Base-by-base conservation (phyloP, 2,329 filamentous ascomycete genomes). In the Colletotrichum coccodes region DNA sequence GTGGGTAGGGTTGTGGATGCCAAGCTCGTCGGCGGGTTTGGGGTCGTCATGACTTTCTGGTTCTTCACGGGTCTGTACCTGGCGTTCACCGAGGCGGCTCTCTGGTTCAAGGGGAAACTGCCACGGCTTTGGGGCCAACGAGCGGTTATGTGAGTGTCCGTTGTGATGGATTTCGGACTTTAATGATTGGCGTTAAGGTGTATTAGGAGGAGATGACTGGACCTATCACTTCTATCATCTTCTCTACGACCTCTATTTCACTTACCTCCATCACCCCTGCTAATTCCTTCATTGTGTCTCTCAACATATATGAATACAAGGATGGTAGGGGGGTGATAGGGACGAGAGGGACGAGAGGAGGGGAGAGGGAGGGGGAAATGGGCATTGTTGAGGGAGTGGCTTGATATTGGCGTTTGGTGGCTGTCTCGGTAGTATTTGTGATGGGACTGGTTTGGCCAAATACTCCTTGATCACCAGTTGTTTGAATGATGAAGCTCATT, bases 41-140 rank as follows among this genome's bases (percentile, higher is more conserved):
- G 80, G 3, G 73, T 86, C 26, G 86, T 88, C 56, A 52, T 84
- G 26, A 79, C 80, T 1, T 84, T 85, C 68, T 87, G 85, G 86
- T 79, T 78, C 32, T 73, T 85, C 18, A 85, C 86, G 0, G 82
- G 85, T 3, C 74, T 82, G 40, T 87, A 87, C 64, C 80, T 87
- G 64, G 71, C 81, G 38, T 86, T 87, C 56, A 85, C 82, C 16
- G 83, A 87, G 72, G 76, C 78, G 46, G 76, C 79, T 9, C 76
- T 85, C 53, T 82, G 82, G 78, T 73, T 71, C 49, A 71, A 69
- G 52, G 58, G 68, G 26, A 61, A 38, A n/a, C 28, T 71, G 50
- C 53, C 60, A 12, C 60, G 61, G 14, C 9, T 62, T 16, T 58
- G 56, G 42, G 18, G 42, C 34, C 57, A 65, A 6, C 6, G 47